These are phyloP conservation scores for Botrytis elliptica DNA, from an alignment of 2,329 filamentous ascomycete species.

Conservation along the genomic window DNA sequence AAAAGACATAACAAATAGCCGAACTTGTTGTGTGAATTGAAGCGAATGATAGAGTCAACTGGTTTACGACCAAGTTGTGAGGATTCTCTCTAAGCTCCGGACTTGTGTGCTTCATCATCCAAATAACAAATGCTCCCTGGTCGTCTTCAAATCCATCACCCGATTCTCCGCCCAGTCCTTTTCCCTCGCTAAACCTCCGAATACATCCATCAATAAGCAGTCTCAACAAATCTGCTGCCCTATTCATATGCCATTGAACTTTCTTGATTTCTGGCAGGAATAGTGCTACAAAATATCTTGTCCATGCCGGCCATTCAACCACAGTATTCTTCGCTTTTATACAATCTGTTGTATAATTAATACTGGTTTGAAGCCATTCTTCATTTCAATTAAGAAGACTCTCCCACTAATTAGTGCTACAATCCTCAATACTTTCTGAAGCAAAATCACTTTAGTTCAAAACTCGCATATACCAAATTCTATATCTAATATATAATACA, in stretches of 20 bases:
- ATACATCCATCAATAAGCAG: not conserved
- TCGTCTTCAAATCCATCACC: not conserved
- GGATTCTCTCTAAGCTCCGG: not conserved
- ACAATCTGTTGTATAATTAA: not conserved
- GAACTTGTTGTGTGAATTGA: conserved; percentile 53
- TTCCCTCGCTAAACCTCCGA: not conserved
- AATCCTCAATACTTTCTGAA: not conserved
- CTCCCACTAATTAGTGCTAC: not conserved
- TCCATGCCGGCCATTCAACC: not conserved
- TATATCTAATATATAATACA: conserved; percentile 28
- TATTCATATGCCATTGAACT: not conserved
- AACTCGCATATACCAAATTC: conserved; percentile 35
- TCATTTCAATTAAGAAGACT: conserved; percentile 16
- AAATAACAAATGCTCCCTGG: not conserved
- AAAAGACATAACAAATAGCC: conserved; percentile 51
- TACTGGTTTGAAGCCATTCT: conserved; percentile 8
- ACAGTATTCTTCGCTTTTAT: not conserved
- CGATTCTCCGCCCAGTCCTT: not conserved
- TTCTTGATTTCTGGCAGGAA: conserved; percentile 9
- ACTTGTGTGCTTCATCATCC: conserved; percentile 3
- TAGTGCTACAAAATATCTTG: not conserved
- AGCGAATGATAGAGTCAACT: conserved; percentile 33
- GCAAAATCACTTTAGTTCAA: conserved; percentile 5
- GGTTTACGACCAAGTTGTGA: not conserved
- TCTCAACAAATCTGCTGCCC: not conserved